A percentile compares a stretch with the other conserved stretches of the same genome.
phyloP scores from a whole-genome alignment of 2,329 filamentous ascomycete species.

The Metarhizium rileyi region DNA sequence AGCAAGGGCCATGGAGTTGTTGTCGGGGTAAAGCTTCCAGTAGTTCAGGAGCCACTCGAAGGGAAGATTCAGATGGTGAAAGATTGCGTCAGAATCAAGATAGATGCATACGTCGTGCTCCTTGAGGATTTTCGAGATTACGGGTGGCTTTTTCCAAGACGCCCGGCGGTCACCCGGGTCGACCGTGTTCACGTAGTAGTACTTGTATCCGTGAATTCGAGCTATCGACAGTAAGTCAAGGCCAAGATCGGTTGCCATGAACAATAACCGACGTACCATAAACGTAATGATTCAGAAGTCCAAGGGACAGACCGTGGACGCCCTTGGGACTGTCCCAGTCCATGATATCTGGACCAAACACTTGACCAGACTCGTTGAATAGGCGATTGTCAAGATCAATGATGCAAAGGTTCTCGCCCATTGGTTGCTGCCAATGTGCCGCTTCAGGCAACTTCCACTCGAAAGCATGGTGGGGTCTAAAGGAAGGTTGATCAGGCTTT shows the following conservation, averaged over 20 bases:
- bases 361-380: conserved; percentile 24
- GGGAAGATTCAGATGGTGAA: conserved; percentile 32
- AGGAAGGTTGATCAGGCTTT: conserved; percentile 16
- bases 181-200: conserved; percentile 33
- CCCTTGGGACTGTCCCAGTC: conserved; percentile 23
- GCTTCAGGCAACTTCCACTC: conserved; percentile 19
- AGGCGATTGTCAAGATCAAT: conserved; percentile 34
- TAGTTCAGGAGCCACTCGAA: conserved; percentile 39
- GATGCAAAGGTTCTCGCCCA: conserved; percentile 33
- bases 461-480: conserved; percentile 23
- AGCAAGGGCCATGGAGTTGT: conserved; percentile 32
- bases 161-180: conserved; percentile 29
- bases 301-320: conserved; percentile 28
- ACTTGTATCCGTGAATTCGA: conserved; percentile 37
- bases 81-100: conserved; percentile 36
- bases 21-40: conserved; percentile 30
- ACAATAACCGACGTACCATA: conserved; percentile 22
- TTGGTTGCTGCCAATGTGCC: conserved; percentile 20
- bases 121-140: conserved; percentile 32
- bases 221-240: conserved; percentile 16
- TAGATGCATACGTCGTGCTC: conserved; percentile 33
- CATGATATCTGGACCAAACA: conserved; percentile 26
- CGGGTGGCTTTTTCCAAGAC: conserved; percentile 36
- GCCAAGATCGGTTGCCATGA: not conserved
- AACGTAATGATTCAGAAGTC: conserved; percentile 34